Base-by-base conservation (phyloP, 495 filamentous ascomycete species). In the Neurospora tetrasperma region DNA sequence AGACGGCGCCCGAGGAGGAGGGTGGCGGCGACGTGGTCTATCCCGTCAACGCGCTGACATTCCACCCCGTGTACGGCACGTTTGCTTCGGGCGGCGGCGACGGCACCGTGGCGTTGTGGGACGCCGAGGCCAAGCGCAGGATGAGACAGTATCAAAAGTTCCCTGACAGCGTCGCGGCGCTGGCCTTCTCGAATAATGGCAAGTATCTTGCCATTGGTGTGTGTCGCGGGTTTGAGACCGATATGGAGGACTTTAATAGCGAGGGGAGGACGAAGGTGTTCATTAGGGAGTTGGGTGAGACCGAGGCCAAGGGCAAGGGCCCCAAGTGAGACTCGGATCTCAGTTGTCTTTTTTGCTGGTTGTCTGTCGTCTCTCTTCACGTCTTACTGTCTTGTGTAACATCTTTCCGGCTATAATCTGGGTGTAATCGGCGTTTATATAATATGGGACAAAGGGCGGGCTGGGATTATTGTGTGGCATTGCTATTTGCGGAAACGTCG, bases 11-110 rank as follows among this genome's bases (percentile, higher is more conserved):
- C 46, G 81, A 82, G 16, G 79, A 80, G n/a, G 80, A 82, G 2
- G 87, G 84, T 42, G 89, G 92, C 66, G 91, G 90, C 40, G 96
- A 99, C 79, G 86, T 98, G 11, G 93, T 99, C 9, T 99, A 96
- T 78, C 96, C 96, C 0, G 95, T 99, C 76, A 96, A 99, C 81
- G 91, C 95, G 14, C 87, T 99, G 0, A 88, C 93, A 1, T 99
- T 97, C 83, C 95, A 99, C 83, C 94, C 96, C 1, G 81, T 92
- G 11, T 89, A 93, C 76, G 95, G 95, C 35, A 97, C 94, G 0
- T 98, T 99, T 81, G 96, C 95, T 0, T 93, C 90, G 9, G 96
- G 94, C 6, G 96, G 96, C 69, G 96, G 96, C 16, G 96, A 99
- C 78, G 94, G 94, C 35, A 90, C 96, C 38, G 94, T 97, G n/a